Conservation (phyloP, 2,329 filamentous ascomycete genomes). For the Xylaria sp. region DNA sequence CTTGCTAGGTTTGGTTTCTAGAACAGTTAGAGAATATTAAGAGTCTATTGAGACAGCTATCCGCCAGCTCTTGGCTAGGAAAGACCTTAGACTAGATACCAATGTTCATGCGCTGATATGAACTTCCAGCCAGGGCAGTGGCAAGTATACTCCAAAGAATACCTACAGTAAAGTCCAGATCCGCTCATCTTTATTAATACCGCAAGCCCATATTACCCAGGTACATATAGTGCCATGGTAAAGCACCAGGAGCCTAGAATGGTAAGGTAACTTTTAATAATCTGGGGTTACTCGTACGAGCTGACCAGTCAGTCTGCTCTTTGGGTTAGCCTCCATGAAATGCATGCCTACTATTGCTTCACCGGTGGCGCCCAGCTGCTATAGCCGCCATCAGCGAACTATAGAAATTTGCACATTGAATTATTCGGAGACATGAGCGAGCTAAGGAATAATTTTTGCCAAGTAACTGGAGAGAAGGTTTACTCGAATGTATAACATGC, state of each 20-base stretch:
- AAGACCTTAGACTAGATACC: background rate
- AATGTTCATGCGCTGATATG: background rate
- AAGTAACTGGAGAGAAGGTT: too few relatives aligned
- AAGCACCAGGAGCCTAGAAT: conserved; percentile 1
- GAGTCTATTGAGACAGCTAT: background rate
- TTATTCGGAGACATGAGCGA: background rate
- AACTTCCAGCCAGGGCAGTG: conserved; percentile 5
- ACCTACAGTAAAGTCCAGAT: background rate
- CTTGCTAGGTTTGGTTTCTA: conserved; percentile 1
- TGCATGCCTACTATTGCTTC: background rate
- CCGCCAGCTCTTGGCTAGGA: background rate
- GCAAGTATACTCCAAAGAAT: background rate
- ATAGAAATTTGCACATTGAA: background rate
- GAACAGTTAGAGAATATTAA: background rate
- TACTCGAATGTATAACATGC: too few relatives aligned
- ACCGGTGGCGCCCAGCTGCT: background rate
- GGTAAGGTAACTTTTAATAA: background rate
- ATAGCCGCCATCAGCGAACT: background rate
- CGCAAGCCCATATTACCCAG: background rate
- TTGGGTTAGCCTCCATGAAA: conserved; percentile 16
- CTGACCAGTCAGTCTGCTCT: conserved; percentile 14
- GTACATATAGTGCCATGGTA: background rate
- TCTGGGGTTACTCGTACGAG: conserved; percentile 15
- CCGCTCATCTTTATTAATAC: background rate
- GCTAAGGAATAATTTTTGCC: background rate